These are phyloP conservation scores for Suillus subalutaceus DNA, from an alignment of 768 basidiomycete species.

Conservation along the genomic window DNA sequence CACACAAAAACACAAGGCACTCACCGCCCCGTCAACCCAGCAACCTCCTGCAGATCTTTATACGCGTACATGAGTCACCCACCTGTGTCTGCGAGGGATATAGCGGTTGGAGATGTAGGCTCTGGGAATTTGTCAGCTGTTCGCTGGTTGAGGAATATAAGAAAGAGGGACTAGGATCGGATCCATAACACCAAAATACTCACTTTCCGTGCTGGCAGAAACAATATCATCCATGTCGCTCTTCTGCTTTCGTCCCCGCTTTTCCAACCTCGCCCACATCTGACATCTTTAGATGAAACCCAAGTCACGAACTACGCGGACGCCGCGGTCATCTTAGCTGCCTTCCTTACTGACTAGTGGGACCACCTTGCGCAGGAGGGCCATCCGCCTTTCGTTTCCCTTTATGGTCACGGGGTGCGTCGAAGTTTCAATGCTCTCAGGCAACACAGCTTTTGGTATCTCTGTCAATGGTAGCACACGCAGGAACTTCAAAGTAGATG, in stretches of 20 bases:
- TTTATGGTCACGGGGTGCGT: too few relatives aligned
- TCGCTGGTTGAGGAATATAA: neutral
- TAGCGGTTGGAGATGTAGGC: conserved; percentile 93
- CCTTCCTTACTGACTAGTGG: too few relatives aligned
- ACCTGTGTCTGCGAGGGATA: conserved; percentile 96
- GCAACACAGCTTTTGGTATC: too few relatives aligned
- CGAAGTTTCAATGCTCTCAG: too few relatives aligned
- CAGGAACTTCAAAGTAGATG: too few relatives aligned
- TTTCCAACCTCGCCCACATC: conserved; percentile 3
- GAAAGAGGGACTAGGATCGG: neutral
- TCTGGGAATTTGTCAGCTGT: conserved; percentile 24
- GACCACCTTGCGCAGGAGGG: too few relatives aligned
- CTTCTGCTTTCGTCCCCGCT: conserved; percentile 6
- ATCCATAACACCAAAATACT: conserved; percentile 11
- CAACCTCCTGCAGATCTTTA: conserved; percentile 92
- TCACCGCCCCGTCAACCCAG: conserved; percentile 76
- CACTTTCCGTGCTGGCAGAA: conserved; percentile 54
- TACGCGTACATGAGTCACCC: conserved; percentile 96
- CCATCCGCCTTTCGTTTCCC: too few relatives aligned
- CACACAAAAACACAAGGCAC: neutral
- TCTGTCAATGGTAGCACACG: neutral
- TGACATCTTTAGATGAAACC: too few relatives aligned
- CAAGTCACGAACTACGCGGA: too few relatives aligned
- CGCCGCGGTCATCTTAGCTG: too few relatives aligned
- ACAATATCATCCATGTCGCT: conserved; percentile 37